Base-by-base conservation (phyloP, 768 basidiomycete species). In the Psilocybe cubensis region DNA sequence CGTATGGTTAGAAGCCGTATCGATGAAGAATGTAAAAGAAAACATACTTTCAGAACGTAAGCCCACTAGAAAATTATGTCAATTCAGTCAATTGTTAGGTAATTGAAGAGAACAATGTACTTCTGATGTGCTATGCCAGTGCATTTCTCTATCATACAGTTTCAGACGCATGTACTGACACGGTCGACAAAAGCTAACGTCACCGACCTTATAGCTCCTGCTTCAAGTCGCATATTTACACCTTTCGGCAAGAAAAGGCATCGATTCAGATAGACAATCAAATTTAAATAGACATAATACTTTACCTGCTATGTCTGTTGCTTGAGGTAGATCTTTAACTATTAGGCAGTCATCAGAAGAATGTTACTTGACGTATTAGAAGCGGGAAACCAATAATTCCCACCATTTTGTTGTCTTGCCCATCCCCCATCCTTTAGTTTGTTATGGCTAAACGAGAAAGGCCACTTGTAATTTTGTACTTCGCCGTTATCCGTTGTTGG, bases 381-480 rank as follows among this genome's bases (percentile, higher is more conserved):
- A 10, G 24, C 9, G 10, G 21, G 9, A n/a, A 24, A 29, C n/a
- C n/a, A n/a, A n/a, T n/a, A n/a, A n/a, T n/a, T n/a, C n/a, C n/a
- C n/a, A 82, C 86, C 58, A 59, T 84, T 88, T 66, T 87, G 80
- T 64, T 85, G 78, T 44, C 85, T 77, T 25, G 86, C 82, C 85
- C 86, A 88, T 1, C 87, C 87, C n/a, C 86, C 87, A 3, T 76
- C 74, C 51, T 80, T 79, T 6, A 88, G 61, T 29, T 84, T 82
- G 63, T 78, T 86, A 63, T 85, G 84, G 58, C 85, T 86, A 20
- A 85, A 66, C 46, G 80, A 74, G 64, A 87, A 84, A 0, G 86
- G 81, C 87, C 87, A 88, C 63, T 87, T 88, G 58, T 77, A 76
- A 60, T 86, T 87, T 11, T 60, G 53, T 47, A 89, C 72, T 21